Conservation (phyloP, 2,329 filamentous ascomycete genomes). For the Alternaria infectoria region DNA sequence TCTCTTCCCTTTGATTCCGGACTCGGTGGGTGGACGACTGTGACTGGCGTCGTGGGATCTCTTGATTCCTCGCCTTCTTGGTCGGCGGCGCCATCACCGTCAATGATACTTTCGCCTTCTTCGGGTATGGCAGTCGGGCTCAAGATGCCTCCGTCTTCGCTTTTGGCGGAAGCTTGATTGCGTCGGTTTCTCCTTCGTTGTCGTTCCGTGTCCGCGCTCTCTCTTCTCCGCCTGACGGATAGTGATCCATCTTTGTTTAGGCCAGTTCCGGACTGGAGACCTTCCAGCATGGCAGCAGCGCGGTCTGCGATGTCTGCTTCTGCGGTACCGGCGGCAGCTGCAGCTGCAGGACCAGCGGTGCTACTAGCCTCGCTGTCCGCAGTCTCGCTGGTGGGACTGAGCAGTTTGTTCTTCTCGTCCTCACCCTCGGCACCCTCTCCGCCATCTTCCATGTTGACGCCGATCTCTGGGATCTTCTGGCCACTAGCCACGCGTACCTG, state of each 20-base stretch:
- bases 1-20: slow-evolving; percentile 39
- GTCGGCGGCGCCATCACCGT: slow-evolving; percentile 10
- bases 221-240: slow-evolving; percentile 68
- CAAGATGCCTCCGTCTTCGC: slow-evolving; percentile 42
- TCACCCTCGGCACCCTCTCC: slow-evolving; percentile 33
- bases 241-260: slow-evolving; percentile 55
- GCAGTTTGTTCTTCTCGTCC: slow-evolving; percentile 52
- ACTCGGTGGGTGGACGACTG: slow-evolving; percentile 47
- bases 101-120: slow-evolving; percentile 24
- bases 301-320: slow-evolving; percentile 77
- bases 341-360: slow-evolving; percentile 44
- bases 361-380: slow-evolving; percentile 33
- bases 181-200: slow-evolving; percentile 69
- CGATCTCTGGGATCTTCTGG: slow-evolving; percentile 80
- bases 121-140: slow-evolving; percentile 44
- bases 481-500: slow-evolving; percentile 89
- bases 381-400: slow-evolving; percentile 58
- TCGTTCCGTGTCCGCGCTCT: slow-evolving; percentile 81
- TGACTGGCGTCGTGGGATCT: slow-evolving; percentile 37
- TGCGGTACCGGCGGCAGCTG: slow-evolving; percentile 41
- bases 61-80: slow-evolving; percentile 15
- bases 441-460: slow-evolving; percentile 56
- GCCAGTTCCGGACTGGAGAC: slow-evolving; percentile 69
- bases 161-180: slow-evolving; percentile 37
- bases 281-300: slow-evolving; percentile 82